Percentiles rank a stretch among this genome's conserved stretches.
These are phyloP conservation scores for Phytophthora hybrid DNA, from an alignment of 352 stramenopile genomes.

Conservation along the genomic window DNA sequence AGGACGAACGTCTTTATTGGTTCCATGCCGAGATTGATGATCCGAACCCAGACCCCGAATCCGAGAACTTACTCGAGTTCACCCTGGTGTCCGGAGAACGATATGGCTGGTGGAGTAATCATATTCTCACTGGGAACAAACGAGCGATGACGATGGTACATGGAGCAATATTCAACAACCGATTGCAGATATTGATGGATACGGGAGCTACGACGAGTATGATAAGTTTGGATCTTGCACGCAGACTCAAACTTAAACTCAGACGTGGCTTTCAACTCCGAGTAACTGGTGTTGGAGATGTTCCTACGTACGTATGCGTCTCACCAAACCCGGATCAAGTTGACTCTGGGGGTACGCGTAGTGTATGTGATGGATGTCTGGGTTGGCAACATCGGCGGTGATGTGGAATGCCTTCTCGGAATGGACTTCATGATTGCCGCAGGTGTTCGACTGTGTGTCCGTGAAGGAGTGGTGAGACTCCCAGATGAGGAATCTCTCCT, in stretches of 20 bases:
- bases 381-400: constrained; percentile 34
- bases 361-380: constrained; percentile 36
- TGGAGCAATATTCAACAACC: constrained; percentile 5
- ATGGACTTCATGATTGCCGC: constrained; percentile 43
- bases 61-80: constrained; percentile 1
- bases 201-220: constrained; percentile 35
- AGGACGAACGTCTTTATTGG: neutral
- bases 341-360: constrained; percentile 33
- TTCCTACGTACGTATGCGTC: constrained; percentile 26
- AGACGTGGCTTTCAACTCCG: neutral
- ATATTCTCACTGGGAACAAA: neutral
- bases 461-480: constrained; percentile 12
- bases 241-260: constrained; percentile 31
- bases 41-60: neutral
- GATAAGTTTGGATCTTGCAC: constrained; percentile 34
- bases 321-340: constrained; percentile 29
- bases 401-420: constrained; percentile 37
- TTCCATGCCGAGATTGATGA: neutral
- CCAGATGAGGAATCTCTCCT: constrained; percentile 15
- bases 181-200: constrained; percentile 22
- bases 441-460: neutral
- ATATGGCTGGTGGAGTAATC: constrained; percentile 19
- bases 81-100: constrained; percentile 12
- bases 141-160: neutral
- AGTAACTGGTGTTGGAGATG: constrained; percentile 26